phyloP scores from a whole-genome alignment of 305 asterid genomes.

The Fraxinus angustifolia region DNA sequence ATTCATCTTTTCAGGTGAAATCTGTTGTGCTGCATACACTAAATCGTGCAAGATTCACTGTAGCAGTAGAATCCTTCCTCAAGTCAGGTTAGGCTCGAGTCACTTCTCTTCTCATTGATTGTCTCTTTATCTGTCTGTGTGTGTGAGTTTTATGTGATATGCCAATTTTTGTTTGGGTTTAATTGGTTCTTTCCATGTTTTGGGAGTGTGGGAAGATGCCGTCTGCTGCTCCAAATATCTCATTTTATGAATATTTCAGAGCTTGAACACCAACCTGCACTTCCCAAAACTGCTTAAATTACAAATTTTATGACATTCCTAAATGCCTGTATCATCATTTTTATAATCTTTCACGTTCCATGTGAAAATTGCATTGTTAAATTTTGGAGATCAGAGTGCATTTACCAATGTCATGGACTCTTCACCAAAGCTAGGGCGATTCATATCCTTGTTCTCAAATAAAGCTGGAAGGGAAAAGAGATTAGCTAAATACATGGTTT shows the following conservation, averaged over 20 bases:
- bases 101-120: neutral
- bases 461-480: slow-evolving; percentile 15
- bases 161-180: neutral
- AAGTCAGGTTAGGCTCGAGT: slow-evolving; percentile 55
- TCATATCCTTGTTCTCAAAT: neutral
- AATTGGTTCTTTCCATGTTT: neutral
- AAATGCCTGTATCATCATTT: neutral
- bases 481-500: slow-evolving; percentile 11
- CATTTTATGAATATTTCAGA: neutral
- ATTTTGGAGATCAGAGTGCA: slow-evolving; percentile 7
- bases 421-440: slow-evolving; percentile 10
- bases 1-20: slow-evolving; percentile 58
- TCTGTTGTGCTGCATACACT: slow-evolving; percentile 86
- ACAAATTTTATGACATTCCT: neutral
- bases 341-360: neutral
- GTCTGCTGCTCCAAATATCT: neutral
- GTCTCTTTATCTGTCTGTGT: neutral
- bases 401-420: slow-evolving; percentile 3
- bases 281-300: neutral
- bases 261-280: neutral
- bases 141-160: neutral
- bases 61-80: slow-evolving; percentile 89
- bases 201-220: neutral
- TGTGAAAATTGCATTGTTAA: neutral
- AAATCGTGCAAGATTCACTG: slow-evolving; percentile 88